Evolutionary conservation across 2,329 filamentous ascomycete species (phyloP).

Genomic region (Penicillium sp.): DNA sequence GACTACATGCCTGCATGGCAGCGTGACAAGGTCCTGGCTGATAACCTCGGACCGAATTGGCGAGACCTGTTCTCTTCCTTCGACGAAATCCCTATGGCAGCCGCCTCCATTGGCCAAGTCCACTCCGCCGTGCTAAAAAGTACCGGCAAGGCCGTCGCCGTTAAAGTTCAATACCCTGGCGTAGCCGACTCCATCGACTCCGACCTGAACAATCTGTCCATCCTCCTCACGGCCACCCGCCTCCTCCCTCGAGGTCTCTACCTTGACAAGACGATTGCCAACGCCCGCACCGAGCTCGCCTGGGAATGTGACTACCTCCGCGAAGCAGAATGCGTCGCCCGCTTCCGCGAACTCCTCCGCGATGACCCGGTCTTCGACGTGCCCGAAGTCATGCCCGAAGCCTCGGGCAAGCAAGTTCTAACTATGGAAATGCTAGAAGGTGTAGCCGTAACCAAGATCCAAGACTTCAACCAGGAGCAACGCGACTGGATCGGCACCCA

Average conservation of each 20-base stretch:
- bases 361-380: constrained; percentile 75
- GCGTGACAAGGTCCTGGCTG: constrained; percentile 72
- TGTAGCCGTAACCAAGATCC: constrained; percentile 74
- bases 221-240: constrained; percentile 84
- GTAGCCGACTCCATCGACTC: constrained; percentile 95
- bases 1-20: constrained; percentile 98
- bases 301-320: constrained; percentile 97
- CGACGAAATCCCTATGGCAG: constrained; percentile 86
- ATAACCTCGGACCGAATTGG: constrained; percentile 81
- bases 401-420: constrained; percentile 78
- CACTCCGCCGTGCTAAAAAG: constrained; percentile 77
- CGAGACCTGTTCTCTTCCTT: constrained; percentile 76
- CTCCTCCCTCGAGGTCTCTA: constrained; percentile 88
- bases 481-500: constrained; percentile 95
- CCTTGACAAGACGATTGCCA: constrained; percentile 94
- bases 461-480: constrained; percentile 71
- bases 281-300: constrained; percentile 81
- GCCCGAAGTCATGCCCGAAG: constrained; percentile 70
- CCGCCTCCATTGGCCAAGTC: constrained; percentile 94
- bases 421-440: constrained; percentile 93
- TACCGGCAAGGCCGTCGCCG: constrained; percentile 72
- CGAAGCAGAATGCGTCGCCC: constrained; percentile 73
- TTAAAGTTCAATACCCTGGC: constrained; percentile 96
- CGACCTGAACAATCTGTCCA: constrained; percentile 85
- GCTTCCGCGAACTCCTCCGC: constrained; percentile 72